Evolutionary conservation across 352 stramenopile genomes (phyloP).

Genomic region (Phytophthora fragariae): DNA sequence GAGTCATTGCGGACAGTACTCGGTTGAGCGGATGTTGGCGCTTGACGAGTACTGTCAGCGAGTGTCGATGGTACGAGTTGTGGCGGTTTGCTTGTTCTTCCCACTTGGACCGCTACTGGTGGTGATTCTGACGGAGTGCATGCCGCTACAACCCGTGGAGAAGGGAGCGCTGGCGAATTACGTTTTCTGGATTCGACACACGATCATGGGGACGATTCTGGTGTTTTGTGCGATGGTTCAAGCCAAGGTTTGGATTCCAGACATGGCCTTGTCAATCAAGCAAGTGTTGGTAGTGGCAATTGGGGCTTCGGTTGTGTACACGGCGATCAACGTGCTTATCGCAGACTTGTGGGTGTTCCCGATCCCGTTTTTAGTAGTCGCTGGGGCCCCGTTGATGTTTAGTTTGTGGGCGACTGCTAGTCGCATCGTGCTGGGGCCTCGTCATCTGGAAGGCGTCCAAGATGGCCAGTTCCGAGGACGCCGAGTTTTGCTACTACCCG

Average conservation of each 20-base stretch:
- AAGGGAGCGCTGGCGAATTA: slow-evolving; percentile 29
- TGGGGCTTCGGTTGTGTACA: slow-evolving; percentile 13
- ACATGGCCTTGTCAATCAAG: slow-evolving; percentile 26
- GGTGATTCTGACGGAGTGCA: slow-evolving; percentile 25
- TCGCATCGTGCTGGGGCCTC: slow-evolving; percentile 28
- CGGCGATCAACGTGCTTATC: slow-evolving; percentile 28
- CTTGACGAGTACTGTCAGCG: slow-evolving; percentile 39
- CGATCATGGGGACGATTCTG: slow-evolving; percentile 12
- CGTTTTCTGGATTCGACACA: slow-evolving; percentile 42
- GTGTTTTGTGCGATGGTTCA: slow-evolving; percentile 25
- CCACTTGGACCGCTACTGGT: slow-evolving; percentile 28
- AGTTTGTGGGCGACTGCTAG: slow-evolving; percentile 21
- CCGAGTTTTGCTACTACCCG: slow-evolving; percentile 25
- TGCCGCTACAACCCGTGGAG: slow-evolving; percentile 20
- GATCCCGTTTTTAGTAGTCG: slow-evolving; percentile 44
- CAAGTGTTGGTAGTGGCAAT: slow-evolving; percentile 27
- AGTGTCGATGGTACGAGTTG: slow-evolving; percentile 14
- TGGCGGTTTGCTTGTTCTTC: slow-evolving; percentile 21
- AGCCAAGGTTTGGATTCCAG: slow-evolving; percentile 29
- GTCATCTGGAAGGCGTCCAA: slow-evolving; percentile 12
- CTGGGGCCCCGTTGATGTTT: slow-evolving; percentile 36
- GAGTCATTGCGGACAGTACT: slow-evolving; percentile 45
- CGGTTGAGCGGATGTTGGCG: slow-evolving; percentile 39
- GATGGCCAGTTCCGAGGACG: slow-evolving; percentile 29
- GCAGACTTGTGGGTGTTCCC: slow-evolving; percentile 44